Conservation (phyloP, 345 rosid genomes). For the Eucalyptus cloeziana region DNA sequence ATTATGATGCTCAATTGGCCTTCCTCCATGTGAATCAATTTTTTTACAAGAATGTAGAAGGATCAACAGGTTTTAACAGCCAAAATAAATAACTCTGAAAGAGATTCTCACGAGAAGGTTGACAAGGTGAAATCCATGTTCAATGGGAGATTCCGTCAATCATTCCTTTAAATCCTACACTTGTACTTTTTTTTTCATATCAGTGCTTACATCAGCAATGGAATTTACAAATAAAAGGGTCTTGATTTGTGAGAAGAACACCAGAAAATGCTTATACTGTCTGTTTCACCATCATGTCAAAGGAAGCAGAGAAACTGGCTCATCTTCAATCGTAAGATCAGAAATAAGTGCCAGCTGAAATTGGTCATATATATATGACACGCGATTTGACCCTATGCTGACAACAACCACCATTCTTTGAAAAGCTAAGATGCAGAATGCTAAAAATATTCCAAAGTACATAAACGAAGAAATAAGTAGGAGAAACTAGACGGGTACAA, state of each 20-base stretch:
- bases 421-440: not conserved
- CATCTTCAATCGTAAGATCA: not conserved
- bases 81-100: not conserved
- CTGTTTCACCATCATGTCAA: not conserved
- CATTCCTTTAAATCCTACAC: not conserved
- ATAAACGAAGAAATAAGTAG: not conserved
- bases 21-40: not conserved
- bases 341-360: not conserved
- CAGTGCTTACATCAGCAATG: not conserved
- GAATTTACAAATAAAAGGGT: not conserved
- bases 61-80: not conserved
- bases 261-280: not conserved
- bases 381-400: not conserved
- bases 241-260: not conserved
- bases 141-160: not conserved
- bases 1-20: not conserved
- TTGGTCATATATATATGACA: not conserved
- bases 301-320: not conserved
- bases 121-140: not conserved
- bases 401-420: not conserved
- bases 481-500: not conserved
- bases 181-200: not conserved
- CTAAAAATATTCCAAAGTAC: not conserved
- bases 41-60: not conserved
- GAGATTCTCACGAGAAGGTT: not conserved